These are phyloP conservation scores for Camelina sativa DNA, from an alignment of 345 rosid genomes.

Conservation along the genomic window DNA sequence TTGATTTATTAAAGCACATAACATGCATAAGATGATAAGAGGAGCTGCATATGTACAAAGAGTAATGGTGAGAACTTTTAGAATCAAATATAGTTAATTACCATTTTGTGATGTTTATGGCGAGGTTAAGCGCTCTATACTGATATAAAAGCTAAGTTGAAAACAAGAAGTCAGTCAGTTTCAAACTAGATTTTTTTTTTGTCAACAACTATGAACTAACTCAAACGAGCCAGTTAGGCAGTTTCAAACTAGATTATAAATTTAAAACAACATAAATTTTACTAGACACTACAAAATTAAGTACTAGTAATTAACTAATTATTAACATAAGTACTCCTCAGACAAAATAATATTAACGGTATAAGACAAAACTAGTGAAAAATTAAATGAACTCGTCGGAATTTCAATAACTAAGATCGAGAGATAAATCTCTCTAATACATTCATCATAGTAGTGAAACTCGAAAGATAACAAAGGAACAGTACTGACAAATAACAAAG, in stretches of 20 bases:
- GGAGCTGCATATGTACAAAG: not conserved
- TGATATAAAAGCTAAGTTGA: not conserved
- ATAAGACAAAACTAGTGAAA: not conserved
- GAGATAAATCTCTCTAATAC: constrained; percentile 10
- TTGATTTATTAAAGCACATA: not conserved
- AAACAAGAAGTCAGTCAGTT: too few species aligned
- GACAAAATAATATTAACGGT: not conserved
- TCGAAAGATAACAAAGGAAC: constrained; percentile 24
- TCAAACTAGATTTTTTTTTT: too few species aligned
- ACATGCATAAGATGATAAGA: not conserved
- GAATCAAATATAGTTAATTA: not conserved
- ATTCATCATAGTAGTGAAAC: constrained; percentile 11
- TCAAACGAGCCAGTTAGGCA: too few species aligned
- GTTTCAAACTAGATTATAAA: too few species aligned
- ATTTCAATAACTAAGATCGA: not conserved
- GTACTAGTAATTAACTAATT: not conserved
- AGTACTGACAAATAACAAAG: constrained; percentile 29
- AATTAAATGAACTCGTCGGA: not conserved
- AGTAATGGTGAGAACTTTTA: not conserved
- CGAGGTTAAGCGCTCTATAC: not conserved
- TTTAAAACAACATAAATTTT: not conserved
- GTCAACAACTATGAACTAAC: too few species aligned
- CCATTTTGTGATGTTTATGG: not conserved
- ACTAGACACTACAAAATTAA: not conserved
- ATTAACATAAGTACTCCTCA: not conserved